These are phyloP conservation scores for Teratosphaeria viscida DNA, from an alignment of 2,329 filamentous ascomycete species.

Conservation along the genomic window DNA sequence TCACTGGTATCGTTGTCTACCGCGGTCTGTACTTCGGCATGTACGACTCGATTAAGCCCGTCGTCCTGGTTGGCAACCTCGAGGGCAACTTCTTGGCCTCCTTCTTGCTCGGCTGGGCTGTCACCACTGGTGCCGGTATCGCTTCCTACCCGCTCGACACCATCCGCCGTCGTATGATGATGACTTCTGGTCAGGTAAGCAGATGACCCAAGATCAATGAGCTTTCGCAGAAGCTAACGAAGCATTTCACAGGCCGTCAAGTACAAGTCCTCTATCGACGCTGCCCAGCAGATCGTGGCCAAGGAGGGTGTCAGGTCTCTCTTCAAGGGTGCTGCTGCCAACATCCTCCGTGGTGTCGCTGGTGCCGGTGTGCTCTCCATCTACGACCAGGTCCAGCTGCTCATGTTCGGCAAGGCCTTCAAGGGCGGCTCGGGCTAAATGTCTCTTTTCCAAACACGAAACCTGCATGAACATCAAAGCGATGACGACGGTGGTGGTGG, in stretches of 20 bases:
- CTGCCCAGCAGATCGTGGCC: slow-evolving; percentile 90
- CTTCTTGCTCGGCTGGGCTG: slow-evolving; percentile 95
- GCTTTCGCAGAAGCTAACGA: neutral
- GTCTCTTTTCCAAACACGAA: neutral
- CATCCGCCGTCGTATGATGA: slow-evolving; percentile 99
- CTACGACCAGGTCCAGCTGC: slow-evolving; percentile 99
- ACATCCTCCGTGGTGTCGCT: slow-evolving; percentile 99
- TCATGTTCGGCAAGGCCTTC: slow-evolving; percentile 99
- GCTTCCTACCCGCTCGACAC: slow-evolving; percentile 99
- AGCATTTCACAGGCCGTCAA: slow-evolving; percentile 70
- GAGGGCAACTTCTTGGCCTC: slow-evolving; percentile 99
- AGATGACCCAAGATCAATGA: slow-evolving; percentile 1
- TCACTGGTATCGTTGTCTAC: slow-evolving; percentile 99
- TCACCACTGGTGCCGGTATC: slow-evolving; percentile 99
- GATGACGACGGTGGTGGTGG: slow-evolving; percentile 4
- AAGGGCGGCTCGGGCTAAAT: slow-evolving; percentile 40
- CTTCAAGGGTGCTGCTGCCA: slow-evolving; percentile 99
- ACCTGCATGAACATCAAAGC: slow-evolving; percentile 7
- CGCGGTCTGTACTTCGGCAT: slow-evolving; percentile 99
- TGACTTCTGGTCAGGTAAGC: slow-evolving; percentile 71
- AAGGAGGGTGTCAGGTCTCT: slow-evolving; percentile 97
- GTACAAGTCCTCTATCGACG: slow-evolving; percentile 95
- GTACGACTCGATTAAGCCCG: slow-evolving; percentile 99
- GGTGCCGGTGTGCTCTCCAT: slow-evolving; percentile 99
- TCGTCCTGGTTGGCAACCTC: slow-evolving; percentile 81